Conservation (phyloP, 495 filamentous ascomycete genomes). For the Massariosphaeria phaeospora region DNA sequence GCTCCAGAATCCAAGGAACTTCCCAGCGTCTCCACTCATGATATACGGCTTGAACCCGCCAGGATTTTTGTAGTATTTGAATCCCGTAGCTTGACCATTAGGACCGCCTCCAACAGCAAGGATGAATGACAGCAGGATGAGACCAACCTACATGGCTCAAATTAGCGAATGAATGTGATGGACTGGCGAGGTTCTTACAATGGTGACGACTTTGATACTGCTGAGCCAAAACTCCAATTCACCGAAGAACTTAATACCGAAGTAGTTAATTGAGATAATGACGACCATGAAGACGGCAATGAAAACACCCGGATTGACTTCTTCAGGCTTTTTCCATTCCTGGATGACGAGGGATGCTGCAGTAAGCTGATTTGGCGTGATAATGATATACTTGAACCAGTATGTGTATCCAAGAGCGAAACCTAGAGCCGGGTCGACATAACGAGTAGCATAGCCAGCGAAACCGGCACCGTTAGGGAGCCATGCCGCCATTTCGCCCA, state of each 20-base stretch:
- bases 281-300: slow-evolving; percentile 52
- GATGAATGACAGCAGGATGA: slow-evolving; percentile 57
- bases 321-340: slow-evolving; percentile 58
- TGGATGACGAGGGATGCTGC: slow-evolving; percentile 66
- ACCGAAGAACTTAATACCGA: slow-evolving; percentile 63
- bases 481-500: slow-evolving; percentile 63
- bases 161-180: not conserved
- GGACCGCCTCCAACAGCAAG: slow-evolving; percentile 74
- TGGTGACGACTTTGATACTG: slow-evolving; percentile 36
- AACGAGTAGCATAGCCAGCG: slow-evolving; percentile 56
- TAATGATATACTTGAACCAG: slow-evolving; percentile 64
- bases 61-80: slow-evolving; percentile 31
- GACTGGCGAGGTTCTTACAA: slow-evolving; percentile 9
- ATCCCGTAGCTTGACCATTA: slow-evolving; percentile 59
- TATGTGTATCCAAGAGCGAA: slow-evolving; percentile 55
- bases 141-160: slow-evolving; percentile 13
- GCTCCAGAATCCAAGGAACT: slow-evolving; percentile 32
- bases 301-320: slow-evolving; percentile 60
- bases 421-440: slow-evolving; percentile 58
- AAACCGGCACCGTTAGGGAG: slow-evolving; percentile 54
- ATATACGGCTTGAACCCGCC: slow-evolving; percentile 37
- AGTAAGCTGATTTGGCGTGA: slow-evolving; percentile 73
- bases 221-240: slow-evolving; percentile 83
- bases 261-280: slow-evolving; percentile 53
- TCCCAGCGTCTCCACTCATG: slow-evolving; percentile 13